Conservation (phyloP, 176 grass and related monocot species). For the Carex littledalei region DNA sequence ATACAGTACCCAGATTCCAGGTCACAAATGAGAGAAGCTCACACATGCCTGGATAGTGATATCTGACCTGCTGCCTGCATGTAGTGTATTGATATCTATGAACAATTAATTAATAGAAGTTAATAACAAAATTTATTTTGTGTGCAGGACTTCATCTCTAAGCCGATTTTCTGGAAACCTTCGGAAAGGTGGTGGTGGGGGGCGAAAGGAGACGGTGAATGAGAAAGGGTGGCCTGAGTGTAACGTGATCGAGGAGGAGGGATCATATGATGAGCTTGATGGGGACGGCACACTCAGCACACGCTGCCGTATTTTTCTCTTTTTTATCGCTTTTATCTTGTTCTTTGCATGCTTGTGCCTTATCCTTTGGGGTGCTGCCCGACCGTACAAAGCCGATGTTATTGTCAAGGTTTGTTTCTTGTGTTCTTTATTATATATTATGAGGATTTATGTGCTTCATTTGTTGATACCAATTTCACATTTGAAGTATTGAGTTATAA, state of each 20-base stretch:
- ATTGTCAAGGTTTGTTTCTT: conserved; percentile 62
- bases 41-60: not conserved
- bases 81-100: not conserved
- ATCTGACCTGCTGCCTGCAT: not conserved
- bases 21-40: not conserved
- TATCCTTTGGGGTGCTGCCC: conserved; percentile 84
- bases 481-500: not conserved
- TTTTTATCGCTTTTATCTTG: conserved; percentile 55
- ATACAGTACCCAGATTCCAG: not conserved
- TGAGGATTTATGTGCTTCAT: not conserved
- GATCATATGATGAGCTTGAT: conserved; percentile 58
- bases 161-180: conserved; percentile 91
- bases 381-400: conserved; percentile 65
- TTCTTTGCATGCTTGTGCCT: conserved; percentile 79
- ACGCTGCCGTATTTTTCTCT: conserved; percentile 56
- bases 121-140: not conserved
- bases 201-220: conserved; percentile 42
- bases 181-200: conserved; percentile 28
- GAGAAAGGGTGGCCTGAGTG: conserved; percentile 96
- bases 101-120: not conserved
- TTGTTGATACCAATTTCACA: not conserved
- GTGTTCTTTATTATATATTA: not conserved
- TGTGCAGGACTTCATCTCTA: conserved; percentile 50
- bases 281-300: conserved; percentile 54
- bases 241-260: conserved; percentile 91